Evolutionary conservation across 2,329 filamentous ascomycete genomes (phyloP).

Genomic region (Nothophoma quercina): DNA sequence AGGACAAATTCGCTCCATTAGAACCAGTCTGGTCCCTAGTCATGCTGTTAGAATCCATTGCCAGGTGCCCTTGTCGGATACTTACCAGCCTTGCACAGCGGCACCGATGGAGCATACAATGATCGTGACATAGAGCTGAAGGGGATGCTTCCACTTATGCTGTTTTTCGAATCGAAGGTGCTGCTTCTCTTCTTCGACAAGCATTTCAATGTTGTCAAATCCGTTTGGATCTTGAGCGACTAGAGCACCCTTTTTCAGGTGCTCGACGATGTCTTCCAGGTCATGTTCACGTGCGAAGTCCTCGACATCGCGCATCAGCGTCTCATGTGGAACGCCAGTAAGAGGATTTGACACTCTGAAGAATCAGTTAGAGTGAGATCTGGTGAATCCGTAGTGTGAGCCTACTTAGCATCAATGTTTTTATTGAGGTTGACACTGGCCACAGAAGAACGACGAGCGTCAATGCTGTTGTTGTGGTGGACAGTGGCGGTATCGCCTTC

Average conservation of each 20-base stretch:
- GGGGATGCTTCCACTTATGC: constrained; percentile 68
- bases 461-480: constrained; percentile 8
- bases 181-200: constrained; percentile 67
- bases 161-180: constrained; percentile 66
- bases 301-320: constrained; percentile 63
- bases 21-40: constrained; percentile 65
- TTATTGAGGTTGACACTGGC: constrained; percentile 23
- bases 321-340: constrained; percentile 59
- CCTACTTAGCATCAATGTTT: constrained; percentile 27
- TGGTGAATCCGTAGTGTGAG: background rate
- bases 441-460: constrained; percentile 21
- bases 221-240: constrained; percentile 72
- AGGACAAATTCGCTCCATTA: constrained; percentile 63
- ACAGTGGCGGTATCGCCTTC: constrained; percentile 1
- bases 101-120: constrained; percentile 71
- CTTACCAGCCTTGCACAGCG: constrained; percentile 56
- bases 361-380: background rate
- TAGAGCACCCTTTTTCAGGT: constrained; percentile 63
- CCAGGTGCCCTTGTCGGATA: background rate
- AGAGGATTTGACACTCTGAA: constrained; percentile 62
- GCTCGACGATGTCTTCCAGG: constrained; percentile 49
- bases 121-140: constrained; percentile 69
- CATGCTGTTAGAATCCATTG: too few species aligned
- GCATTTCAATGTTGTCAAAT: constrained; percentile 67
- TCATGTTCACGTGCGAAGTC: constrained; percentile 69